Conservation (phyloP, 768 basidiomycete species). For the Suillus bovinus region DNA sequence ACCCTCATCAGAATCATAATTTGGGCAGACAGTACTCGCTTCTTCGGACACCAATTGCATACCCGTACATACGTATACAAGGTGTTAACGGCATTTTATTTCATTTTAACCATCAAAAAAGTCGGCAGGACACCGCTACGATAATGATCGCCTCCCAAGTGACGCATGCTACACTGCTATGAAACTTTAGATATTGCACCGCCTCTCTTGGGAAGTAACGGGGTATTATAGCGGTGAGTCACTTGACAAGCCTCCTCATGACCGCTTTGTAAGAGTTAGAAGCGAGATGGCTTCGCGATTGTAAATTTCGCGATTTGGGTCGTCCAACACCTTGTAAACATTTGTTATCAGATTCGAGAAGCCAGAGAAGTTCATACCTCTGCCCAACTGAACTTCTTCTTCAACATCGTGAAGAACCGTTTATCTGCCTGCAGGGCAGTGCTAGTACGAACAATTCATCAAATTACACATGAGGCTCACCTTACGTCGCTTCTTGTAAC, state of each 20-base stretch:
- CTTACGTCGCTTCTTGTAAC: slow-evolving; percentile 93
- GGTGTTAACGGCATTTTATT: background rate
- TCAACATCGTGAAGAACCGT: slow-evolving; percentile 79
- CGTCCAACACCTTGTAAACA: slow-evolving; percentile 54
- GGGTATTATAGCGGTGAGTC: background rate
- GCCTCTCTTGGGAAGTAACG: background rate
- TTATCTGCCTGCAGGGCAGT: slow-evolving; percentile 68
- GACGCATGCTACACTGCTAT: background rate
- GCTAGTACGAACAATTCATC: slow-evolving; percentile 4
- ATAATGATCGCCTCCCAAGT: background rate
- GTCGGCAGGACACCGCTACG: too few relatives aligned
- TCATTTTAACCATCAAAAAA: background rate
- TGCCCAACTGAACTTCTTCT: slow-evolving; percentile 73
- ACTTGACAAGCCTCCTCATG: background rate
- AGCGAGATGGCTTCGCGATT: slow-evolving; percentile 67
- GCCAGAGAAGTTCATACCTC: slow-evolving; percentile 43
- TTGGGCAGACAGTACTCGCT: background rate
- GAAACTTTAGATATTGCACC: background rate
- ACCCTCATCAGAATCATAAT: slow-evolving; percentile 16
- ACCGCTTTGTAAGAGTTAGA: slow-evolving; percentile 37
- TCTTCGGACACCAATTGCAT: background rate
- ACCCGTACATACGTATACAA: background rate
- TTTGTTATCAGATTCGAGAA: slow-evolving; percentile 3
- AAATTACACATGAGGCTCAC: slow-evolving; percentile 34
- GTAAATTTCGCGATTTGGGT: slow-evolving; percentile 59